Base-by-base conservation (phyloP, 202 grass and related monocot species). In the Alloteropsis angusta region DNA sequence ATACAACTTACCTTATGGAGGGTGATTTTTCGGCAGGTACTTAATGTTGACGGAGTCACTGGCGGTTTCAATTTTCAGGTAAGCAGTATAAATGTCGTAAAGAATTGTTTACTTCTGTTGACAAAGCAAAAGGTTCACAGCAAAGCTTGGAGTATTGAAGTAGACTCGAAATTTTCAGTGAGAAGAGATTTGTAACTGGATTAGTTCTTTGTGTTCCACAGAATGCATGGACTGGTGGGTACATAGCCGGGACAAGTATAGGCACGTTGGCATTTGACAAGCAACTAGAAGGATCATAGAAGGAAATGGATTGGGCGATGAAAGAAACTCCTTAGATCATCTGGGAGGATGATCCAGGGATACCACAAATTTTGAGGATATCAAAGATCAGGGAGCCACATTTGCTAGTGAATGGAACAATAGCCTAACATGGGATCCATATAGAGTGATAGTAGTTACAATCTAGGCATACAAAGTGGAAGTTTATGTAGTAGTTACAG, bases 31-130 rank as follows among this genome's bases (percentile, higher is more conserved):
- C 43, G 81, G 64, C 57, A 95, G 92, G 63, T 98, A 57, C 80
- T 98, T 42, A 93, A 98, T 65, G 79, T 95, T 47, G 95, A 98
- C 28, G 95, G 92, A 18, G 71, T 95, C 57, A 98, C 96, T 0
- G 92, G 96, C 3, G 96, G 89, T 66, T 98, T 98, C 84, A 98
- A 98, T 73, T 95, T 98, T 93, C 92, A 97, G 91, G 95, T 90
- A 60, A 34, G 36, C 10, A 17, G 1, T 71, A 21, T 0, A 39
- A 56, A 36, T 39, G 43, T 68, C 32, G 8, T 22, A n/a, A 14
- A 53, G 11, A 23, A 18, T 26, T 67, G 54, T 26, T 62, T 49
- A 47, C 22, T 57, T 44, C 19, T 38, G 43, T 55, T 65, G 50
- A 48, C 23, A 42, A 17, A 42, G 1, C 39, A 65, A 38, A 9